Base-by-base conservation (phyloP, 805 yeast species). In the Cyberlindnera maritima region DNA sequence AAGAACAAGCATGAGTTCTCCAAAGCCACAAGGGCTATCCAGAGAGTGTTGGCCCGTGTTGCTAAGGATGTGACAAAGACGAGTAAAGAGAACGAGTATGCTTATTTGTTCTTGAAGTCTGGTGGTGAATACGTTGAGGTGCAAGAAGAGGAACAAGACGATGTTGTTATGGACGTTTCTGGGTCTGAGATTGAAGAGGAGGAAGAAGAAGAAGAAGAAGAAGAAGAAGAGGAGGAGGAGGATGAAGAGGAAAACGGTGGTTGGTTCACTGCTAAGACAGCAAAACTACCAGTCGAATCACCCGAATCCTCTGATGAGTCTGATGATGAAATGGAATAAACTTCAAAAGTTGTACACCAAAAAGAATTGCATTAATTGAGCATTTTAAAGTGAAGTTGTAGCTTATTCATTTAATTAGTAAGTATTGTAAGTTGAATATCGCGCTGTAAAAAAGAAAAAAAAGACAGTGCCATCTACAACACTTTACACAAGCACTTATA, bases 61-160 rank as follows among this genome's bases (percentile, higher is more conserved):
- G 91, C 86, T 13, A 88, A 88, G 63, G 92, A 86, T 46, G 75
- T 88, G n/a, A 79, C 81, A 0, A 64, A 63, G 31, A 68, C 78
- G 5, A 71, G 81, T 3, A 74, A 71, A 50, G 76, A 74, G 36
- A 84, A 81, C 54, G 78, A 73, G 49, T 77, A 79, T 59, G 64
- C 77, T 41, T 76, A 74, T 59, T 68, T 70, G 41, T 88, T 81
- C 60, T 69, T 86, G 47, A 64, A 68, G 13, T 31, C 53, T 20
- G 50, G 56, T 9, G 61, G 53, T 36, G 60, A 58, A 36, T 56
- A 32, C n/a, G 46, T 31, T 23, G 42, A 26, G 1, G 53, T 38
- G n/a, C n/a, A n/a, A 20, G 48, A 39, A 9, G 52, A 41, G 13
- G 55, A 46, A 14, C 46, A 56, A 2, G 52, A 50, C 11, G 50